phyloP scores from a whole-genome alignment of 1,139 yeast genomes.

The Arxiozyma heterogenica region DNA sequence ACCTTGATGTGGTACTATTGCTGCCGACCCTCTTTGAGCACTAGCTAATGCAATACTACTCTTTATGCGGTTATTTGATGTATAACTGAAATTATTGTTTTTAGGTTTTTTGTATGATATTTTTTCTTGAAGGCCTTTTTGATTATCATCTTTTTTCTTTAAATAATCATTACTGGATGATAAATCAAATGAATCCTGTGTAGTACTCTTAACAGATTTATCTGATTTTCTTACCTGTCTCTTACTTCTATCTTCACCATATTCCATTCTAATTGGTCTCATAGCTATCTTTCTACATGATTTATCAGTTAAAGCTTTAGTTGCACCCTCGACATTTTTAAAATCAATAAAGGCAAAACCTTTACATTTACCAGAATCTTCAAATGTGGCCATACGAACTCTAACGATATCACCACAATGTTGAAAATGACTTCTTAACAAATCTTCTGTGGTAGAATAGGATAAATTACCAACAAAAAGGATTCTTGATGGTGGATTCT shows the following conservation, averaged over 20 bases:
- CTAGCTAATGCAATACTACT: slow-evolving; percentile 83
- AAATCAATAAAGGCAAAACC: slow-evolving; percentile 94
- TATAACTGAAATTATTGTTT: slow-evolving; percentile 14
- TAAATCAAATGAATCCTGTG: slow-evolving; percentile 13
- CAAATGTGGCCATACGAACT: slow-evolving; percentile 93
- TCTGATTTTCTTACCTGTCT: slow-evolving; percentile 36
- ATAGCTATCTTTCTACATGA: slow-evolving; percentile 55
- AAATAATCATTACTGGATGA: slow-evolving; percentile 5
- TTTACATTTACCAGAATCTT: slow-evolving; percentile 91
- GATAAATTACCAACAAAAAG: slow-evolving; percentile 89
- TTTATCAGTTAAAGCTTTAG: slow-evolving; percentile 63
- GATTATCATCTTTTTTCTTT: neutral
- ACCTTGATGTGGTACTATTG: slow-evolving; percentile 85
- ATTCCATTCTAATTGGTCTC: slow-evolving; percentile 77
- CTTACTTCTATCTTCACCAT: slow-evolving; percentile 89
- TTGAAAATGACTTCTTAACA: slow-evolving; percentile 68
- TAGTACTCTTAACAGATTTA: slow-evolving; percentile 7
- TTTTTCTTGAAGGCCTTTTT: neutral
- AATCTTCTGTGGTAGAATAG: slow-evolving; percentile 82
- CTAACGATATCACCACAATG: slow-evolving; percentile 66
- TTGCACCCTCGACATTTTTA: slow-evolving; percentile 69
- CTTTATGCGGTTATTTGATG: slow-evolving; percentile 43
- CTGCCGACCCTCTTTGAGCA: slow-evolving; percentile 86
- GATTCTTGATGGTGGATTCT: slow-evolving; percentile 82
- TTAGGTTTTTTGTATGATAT: neutral